Evolutionary conservation across 495 filamentous ascomycete genomes (phyloP).

Genomic region (Aspergillus indologenus): DNA sequence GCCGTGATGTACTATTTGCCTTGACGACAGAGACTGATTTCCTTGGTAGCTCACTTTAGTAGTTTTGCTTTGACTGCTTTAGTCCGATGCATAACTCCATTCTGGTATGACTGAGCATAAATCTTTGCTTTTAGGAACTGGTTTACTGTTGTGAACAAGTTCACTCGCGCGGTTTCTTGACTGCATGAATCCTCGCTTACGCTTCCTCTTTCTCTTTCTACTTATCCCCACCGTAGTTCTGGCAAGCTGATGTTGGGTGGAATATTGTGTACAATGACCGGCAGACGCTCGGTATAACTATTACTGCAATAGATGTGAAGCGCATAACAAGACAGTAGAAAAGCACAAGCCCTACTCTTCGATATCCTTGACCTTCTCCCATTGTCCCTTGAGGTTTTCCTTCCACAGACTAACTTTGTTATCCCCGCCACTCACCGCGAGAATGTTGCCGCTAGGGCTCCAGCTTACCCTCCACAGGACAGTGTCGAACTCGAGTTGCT

Average conservation of each 20-base stretch:
- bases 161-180: too few relatives aligned
- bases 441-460: conserved; percentile 95
- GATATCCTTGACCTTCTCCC: conserved; percentile 95
- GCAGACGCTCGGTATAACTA: conserved; percentile 8
- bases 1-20: too few relatives aligned
- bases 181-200: too few relatives aligned
- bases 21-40: too few relatives aligned
- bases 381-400: conserved; percentile 62
- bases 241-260: neutral
- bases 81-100: too few relatives aligned
- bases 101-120: too few relatives aligned
- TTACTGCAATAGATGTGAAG: conserved; percentile 15
- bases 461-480: conserved; percentile 96
- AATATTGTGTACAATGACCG: conserved; percentile 9
- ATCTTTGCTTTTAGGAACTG: too few relatives aligned
- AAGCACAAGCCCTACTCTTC: conserved; percentile 63
- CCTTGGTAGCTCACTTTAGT: too few relatives aligned
- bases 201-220: too few relatives aligned
- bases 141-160: too few relatives aligned
- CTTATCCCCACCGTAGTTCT: too few relatives aligned
- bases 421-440: conserved; percentile 90
- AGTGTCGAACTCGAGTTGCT: conserved; percentile 78
- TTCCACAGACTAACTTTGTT: conserved; percentile 83
- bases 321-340: conserved; percentile 13
- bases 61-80: too few relatives aligned